A percentile compares a stretch with the other conserved stretches of the same genome.
Conservation (phyloP, 2,329 filamentous ascomycete genomes). For the Xylaria sp. region DNA sequence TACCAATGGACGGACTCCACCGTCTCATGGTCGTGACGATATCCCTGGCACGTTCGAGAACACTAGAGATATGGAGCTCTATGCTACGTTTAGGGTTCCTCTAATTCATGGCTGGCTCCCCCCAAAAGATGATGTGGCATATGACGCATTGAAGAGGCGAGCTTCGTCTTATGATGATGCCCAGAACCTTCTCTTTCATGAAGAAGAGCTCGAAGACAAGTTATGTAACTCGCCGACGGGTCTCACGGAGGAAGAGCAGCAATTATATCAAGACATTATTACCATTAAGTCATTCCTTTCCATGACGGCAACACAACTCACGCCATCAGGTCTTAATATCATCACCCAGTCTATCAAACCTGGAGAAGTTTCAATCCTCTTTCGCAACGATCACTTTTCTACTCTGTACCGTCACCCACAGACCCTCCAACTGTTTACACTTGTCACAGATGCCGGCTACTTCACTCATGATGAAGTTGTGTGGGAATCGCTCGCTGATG, state of each 20-base stretch:
- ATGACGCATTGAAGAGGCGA: constrained; percentile 75
- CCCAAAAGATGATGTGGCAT: constrained; percentile 70
- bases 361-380: constrained; percentile 87
- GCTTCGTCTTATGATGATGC: constrained; percentile 91
- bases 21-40: constrained; percentile 61
- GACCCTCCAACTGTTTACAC: constrained; percentile 77
- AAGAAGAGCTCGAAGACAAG: constrained; percentile 88
- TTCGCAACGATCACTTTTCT: constrained; percentile 97
- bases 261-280: constrained; percentile 82
- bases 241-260: constrained; percentile 77
- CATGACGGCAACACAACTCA: constrained; percentile 86
- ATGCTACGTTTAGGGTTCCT: constrained; percentile 87
- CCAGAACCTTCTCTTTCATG: constrained; percentile 86
- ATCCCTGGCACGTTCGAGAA: constrained; percentile 83
- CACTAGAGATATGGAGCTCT: constrained; percentile 88
- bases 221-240: constrained; percentile 66
- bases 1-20: constrained; percentile 62
- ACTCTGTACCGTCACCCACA: constrained; percentile 90
- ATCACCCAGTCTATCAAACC: constrained; percentile 76
- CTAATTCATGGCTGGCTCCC: constrained; percentile 95
- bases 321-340: constrained; percentile 79
- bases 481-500: constrained; percentile 92
- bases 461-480: constrained; percentile 88
- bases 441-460: constrained; percentile 95
- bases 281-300: constrained; percentile 86